Evolutionary conservation across 2,329 filamentous ascomycete genomes (phyloP).

Genomic region (Pseudomassariella vexata): DNA sequence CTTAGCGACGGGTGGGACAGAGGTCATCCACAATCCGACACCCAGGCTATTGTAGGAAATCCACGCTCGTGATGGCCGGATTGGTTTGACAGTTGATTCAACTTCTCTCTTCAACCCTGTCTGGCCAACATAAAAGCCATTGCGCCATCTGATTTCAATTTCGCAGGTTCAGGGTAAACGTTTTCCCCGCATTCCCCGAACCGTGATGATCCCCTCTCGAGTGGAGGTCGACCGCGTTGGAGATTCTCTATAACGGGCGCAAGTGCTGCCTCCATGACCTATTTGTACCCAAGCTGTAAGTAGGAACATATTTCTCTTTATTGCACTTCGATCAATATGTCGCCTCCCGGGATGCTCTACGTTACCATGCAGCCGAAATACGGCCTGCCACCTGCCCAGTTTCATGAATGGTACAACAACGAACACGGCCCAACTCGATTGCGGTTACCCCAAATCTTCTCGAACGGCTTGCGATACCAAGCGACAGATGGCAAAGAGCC

Average conservation of each 20-base stretch:
- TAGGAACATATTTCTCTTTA: neutral
- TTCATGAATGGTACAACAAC: constrained; percentile 93
- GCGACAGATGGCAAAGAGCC: constrained; percentile 59
- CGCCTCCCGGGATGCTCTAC: constrained; percentile 65
- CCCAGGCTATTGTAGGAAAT: neutral
- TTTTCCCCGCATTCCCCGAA: constrained; percentile 5
- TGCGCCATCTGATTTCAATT: neutral
- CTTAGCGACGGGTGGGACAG: neutral
- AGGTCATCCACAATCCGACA: neutral
- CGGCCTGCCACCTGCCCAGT: constrained; percentile 59
- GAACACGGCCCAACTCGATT: constrained; percentile 82
- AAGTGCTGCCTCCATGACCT: neutral
- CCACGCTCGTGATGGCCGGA: neutral
- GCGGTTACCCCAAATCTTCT: constrained; percentile 65
- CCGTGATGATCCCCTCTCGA: too few species aligned
- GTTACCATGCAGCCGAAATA: constrained; percentile 80
- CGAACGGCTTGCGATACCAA: constrained; percentile 74
- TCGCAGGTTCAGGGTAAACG: constrained; percentile 5
- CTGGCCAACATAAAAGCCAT: neutral
- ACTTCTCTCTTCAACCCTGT: neutral
- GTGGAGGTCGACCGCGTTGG: too few species aligned
- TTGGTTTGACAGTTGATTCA: too few species aligned
- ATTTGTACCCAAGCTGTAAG: neutral
- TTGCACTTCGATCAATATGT: constrained; percentile 25
- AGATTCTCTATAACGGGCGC: too few species aligned